Conservation (phyloP, 108 stramenopile genomes). For the Cyclostephanos tholiformis region DNA sequence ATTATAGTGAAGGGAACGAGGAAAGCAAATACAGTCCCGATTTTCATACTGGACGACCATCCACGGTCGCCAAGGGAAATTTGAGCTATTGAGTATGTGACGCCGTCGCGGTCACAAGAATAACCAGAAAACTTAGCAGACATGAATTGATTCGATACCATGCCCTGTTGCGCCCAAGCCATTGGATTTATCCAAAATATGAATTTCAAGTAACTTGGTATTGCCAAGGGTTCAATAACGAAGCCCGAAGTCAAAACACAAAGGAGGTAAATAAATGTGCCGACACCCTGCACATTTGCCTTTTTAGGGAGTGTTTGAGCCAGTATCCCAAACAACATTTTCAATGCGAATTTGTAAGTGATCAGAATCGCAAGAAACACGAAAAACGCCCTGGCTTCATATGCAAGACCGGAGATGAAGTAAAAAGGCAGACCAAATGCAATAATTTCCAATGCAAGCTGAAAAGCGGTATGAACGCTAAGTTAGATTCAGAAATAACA, state of each 20-base stretch:
- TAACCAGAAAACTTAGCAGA: slow-evolving; percentile 38
- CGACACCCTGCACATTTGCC: slow-evolving; percentile 45
- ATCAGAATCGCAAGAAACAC: slow-evolving; percentile 39
- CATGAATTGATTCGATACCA: slow-evolving; percentile 63
- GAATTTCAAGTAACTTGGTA: slow-evolving; percentile 68
- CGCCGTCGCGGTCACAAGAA: slow-evolving; percentile 10
- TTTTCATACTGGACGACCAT: slow-evolving; percentile 21
- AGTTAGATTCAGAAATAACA: neutral
- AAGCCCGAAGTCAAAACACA: slow-evolving; percentile 70
- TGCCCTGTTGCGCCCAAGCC: slow-evolving; percentile 68
- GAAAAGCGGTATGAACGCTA: neutral
- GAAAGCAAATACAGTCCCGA: slow-evolving; percentile 46
- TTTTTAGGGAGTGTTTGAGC: slow-evolving; percentile 54
- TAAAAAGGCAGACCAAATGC: slow-evolving; percentile 73
- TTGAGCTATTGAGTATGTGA: slow-evolving; percentile 23
- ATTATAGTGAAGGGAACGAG: slow-evolving; percentile 43
- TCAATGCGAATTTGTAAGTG: slow-evolving; percentile 47
- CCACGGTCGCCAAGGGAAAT: slow-evolving; percentile 37
- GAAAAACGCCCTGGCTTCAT: slow-evolving; percentile 38
- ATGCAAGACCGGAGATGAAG: slow-evolving; percentile 66
- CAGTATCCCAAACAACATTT: slow-evolving; percentile 50
- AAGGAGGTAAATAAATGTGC: slow-evolving; percentile 57
- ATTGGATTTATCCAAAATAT: slow-evolving; percentile 68
- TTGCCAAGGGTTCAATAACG: slow-evolving; percentile 59
- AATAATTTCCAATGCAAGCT: slow-evolving; percentile 58